Evolutionary conservation across 805 yeast species (phyloP).

Genomic region (Schizosaccharomyces osmophilus): DNA sequence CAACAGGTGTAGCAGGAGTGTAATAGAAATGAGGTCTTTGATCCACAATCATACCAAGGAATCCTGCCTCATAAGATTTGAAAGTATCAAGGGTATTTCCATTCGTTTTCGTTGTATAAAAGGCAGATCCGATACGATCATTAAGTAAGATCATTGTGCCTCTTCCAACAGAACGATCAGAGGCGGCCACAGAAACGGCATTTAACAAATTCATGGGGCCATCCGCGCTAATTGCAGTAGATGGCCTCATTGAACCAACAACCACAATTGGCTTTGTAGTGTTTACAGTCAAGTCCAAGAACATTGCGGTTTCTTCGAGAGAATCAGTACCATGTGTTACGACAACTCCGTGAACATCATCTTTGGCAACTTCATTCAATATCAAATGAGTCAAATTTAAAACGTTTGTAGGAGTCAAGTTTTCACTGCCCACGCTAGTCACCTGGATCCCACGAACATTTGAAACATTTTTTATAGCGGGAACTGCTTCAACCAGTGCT

Average conservation of each 20-base stretch:
- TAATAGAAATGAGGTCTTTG: constrained; percentile 39
- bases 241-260: constrained; percentile 56
- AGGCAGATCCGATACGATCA: constrained; percentile 46
- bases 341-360: constrained; percentile 22
- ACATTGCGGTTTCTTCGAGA: constrained; percentile 27
- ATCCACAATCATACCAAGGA: constrained; percentile 43
- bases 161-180: constrained; percentile 25
- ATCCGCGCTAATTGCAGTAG: constrained; percentile 44
- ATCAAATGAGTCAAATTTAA: constrained; percentile 17
- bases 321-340: constrained; percentile 28
- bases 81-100: constrained; percentile 50
- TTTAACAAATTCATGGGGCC: constrained; percentile 53
- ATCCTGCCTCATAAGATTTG: constrained; percentile 44
- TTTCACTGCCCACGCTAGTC: constrained; percentile 21
- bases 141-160: constrained; percentile 42
- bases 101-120: constrained; percentile 43
- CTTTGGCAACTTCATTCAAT: constrained; percentile 13
- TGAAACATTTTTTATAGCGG: constrained; percentile 20
- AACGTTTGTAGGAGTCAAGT: constrained; percentile 18
- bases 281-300: constrained; percentile 20
- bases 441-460: constrained; percentile 22
- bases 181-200: constrained; percentile 39
- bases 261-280: constrained; percentile 27
- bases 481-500: constrained; percentile 17
- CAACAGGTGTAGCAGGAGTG: constrained; percentile 30